Evolutionary conservation across 495 filamentous ascomycete genomes (phyloP).

Genomic region (Penicillium lagena): DNA sequence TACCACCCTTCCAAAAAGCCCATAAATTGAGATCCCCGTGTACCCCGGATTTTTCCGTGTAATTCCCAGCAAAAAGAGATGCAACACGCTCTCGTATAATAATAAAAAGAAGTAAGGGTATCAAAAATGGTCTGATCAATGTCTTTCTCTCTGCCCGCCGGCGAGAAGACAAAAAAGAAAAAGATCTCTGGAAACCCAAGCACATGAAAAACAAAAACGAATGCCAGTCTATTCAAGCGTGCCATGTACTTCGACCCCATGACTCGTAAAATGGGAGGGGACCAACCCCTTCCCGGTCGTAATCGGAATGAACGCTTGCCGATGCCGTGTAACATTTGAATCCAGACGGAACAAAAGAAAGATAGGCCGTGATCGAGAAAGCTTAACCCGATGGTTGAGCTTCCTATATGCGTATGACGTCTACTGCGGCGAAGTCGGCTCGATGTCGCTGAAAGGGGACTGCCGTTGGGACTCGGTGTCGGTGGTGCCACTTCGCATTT

Average conservation of each 20-base stretch:
- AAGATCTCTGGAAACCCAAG: background rate
- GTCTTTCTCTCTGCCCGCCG: conserved; percentile 4
- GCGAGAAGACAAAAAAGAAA: conserved; percentile 6
- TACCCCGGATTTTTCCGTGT: conserved; percentile 4
- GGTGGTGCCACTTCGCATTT: conserved; percentile 34
- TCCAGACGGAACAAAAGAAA: conserved; percentile 5
- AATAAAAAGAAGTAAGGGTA: conserved; percentile 18
- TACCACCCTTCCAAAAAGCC: background rate
- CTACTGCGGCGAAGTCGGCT: conserved; percentile 27
- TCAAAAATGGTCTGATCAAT: conserved; percentile 19
- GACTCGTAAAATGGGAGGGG: conserved; percentile 13
- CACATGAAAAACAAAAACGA: conserved; percentile 1
- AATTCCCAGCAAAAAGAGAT: conserved; percentile 1
- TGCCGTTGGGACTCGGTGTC: conserved; percentile 30
- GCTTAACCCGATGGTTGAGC: background rate
- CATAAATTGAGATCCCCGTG: conserved; percentile 2
- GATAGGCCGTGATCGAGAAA: conserved; percentile 12
- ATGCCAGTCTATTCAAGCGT: conserved; percentile 24
- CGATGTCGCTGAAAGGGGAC: conserved; percentile 39
- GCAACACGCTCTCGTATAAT: background rate
- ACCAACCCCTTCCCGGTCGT: conserved; percentile 13
- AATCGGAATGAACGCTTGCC: conserved; percentile 16
- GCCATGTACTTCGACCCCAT: conserved; percentile 13
- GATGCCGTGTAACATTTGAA: conserved; percentile 11
- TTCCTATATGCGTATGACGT: conserved; percentile 1